Evolutionary conservation across 345 rosid species (phyloP), one percentile per base, ranked within the genome.

Genomic region (Rhodomyrtus tomentosa): DNA sequence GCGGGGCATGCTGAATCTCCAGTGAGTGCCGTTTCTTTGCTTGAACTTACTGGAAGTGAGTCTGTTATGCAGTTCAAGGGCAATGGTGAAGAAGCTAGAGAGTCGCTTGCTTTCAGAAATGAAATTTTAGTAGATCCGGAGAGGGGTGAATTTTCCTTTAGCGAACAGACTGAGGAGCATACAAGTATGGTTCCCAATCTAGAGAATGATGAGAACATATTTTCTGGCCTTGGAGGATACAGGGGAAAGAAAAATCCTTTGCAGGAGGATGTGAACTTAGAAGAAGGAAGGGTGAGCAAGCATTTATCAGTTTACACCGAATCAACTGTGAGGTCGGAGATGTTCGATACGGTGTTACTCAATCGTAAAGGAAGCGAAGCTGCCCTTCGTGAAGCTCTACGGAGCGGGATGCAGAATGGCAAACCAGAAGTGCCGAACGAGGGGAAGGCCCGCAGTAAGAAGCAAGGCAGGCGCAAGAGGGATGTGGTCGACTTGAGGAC

Each of bases 31-130:
- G 50, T 82, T 24, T 73, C 53, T 52, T 82, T 90, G 85, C 89
- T 88, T 36, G 88, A 87, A 73, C 88, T 88, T 83, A 83, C 38
- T 24, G 88, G 89, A 16, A 87, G 86, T 62, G 89, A 89, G 32
- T 89, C 92, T 50, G 89, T 83, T 55, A 79, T 88, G 90, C 95
- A 89, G 83, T 88, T 92, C 82, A 91, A 87, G 85, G 90, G 84
- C 87, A 91, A 91, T 74, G 86, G 91, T 72, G 92, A 90, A 84
- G 95, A 92, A 87, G 95, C 87, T 0, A 91, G 92, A 55, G 90
- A 89, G 87, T 90, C 88, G 84, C 87, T 91, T 50, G 91, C 93
- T 32, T 85, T 59, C 52, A 88, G 84, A 13, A 76, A 86, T 80
- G 79, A 25, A 52, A 84, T 85, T 45, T 79, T 86, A 82, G 49